Base-by-base conservation (phyloP, 1,139 yeast genomes). In the Kodamaea anthophila region DNA sequence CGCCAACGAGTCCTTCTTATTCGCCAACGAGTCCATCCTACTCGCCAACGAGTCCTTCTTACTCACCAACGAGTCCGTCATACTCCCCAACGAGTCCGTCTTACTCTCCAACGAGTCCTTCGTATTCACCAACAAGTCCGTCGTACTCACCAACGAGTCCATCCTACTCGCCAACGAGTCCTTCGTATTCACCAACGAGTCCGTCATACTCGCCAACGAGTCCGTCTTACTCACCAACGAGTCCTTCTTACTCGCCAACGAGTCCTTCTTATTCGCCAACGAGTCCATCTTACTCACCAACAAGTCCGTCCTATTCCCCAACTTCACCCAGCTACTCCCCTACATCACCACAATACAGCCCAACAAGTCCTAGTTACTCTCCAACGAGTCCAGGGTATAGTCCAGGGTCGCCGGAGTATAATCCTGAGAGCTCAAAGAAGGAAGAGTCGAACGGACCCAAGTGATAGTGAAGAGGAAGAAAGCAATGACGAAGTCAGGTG, bases 61-160 rank as follows among this genome's bases (percentile, higher is more conserved):
- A 64, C 55, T 48, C 59, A 38, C 77, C 70, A 34, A 67, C 79
- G 2, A 70, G 78, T 1, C 93, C 94, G 44, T 51, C 67, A 3
- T 82, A 79, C 51, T 64, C 76, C 0, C 88, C 91, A 32, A 80
- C 88, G 0, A 74, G 83, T 1, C 86, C 86, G 46, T 46, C 60
- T 9, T 81, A 80, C 54, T 66, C 77, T 0, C 93, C 93, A 35
- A 80, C 94, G 0, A 75, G 86, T 3, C 93, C 93, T 41, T 44
- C 59, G 2, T 77, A 77, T 48, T 60, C 72, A 1, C 86, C 94
- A 32, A 79, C 91, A 0, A 73, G 82, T 1, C 91, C 93, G 40
- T 47, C 64, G 2, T 77, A 77, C 51, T 64, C 77, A 0, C 91
- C 91, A 36, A 80, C 91, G 0, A 76, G 85, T 1, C 94, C 94